Base-by-base conservation (phyloP, 176 grass and related monocot species). In the Rhynchospora pubera region DNA sequence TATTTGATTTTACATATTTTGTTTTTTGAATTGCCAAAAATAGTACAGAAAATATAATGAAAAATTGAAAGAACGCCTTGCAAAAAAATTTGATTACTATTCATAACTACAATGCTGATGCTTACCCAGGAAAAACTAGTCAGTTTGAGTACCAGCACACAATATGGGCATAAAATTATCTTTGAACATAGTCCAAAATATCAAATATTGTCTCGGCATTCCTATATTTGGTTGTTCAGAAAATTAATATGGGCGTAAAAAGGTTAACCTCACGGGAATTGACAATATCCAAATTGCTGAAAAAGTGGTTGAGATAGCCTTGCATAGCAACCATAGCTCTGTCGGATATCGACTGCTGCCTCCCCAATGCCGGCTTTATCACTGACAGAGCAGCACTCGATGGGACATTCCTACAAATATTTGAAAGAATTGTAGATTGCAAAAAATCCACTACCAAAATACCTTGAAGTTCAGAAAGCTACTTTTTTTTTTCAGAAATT, bases 231-330 rank as follows among this genome's bases (percentile, higher is more conserved):
- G 57, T 30, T 78, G 60, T 13, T 77, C 23, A 24, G n/a, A 58
- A 76, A 22, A 75, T 83, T 5, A 81, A 71, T 5, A 16, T 58
- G 16, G 26, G 34, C 34, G 15, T 24, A 39, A 87, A 34, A 68
- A 6, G 57, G 34, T 8, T 55, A 84, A 97, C 90, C 90, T 97
- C 90, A 80, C 77, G 77, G 59, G 86, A 92, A 79, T 97, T 97
- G 26, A 91, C 88, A 76, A 93, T 97, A 89, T 97, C 88, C 90
- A 97, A 77, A 77, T 97, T 97, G 11, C 90, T 87, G 57, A 97
- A 82, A 79, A 97, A 97, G 82, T 91, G 93, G 59, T 92, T 86
- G 48, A 97, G 69, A 14, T 93, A 97, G 30, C 84, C 93, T 89
- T 97, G 93, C 93, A 97, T 97, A 80, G 90, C 90, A 61, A 77